These are phyloP conservation scores for Trichosporon ovoides DNA, from an alignment of 1,284 basidiomycete species.

Conservation along the genomic window DNA sequence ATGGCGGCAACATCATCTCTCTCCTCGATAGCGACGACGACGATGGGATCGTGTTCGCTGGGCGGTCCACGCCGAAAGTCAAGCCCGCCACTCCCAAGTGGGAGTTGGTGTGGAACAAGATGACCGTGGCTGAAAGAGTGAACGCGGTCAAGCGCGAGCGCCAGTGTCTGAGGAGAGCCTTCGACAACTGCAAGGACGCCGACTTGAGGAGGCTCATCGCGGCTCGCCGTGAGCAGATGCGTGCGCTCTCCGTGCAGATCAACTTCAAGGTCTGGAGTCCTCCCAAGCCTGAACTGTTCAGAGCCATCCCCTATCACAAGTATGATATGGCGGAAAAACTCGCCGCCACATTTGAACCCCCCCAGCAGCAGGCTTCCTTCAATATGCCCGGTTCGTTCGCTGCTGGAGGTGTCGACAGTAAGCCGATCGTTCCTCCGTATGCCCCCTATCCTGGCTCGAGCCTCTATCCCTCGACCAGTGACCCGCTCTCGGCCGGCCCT, in stretches of 20 bases:
- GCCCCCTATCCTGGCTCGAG: too few relatives aligned
- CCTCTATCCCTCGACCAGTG: too few relatives aligned
- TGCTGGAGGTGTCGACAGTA: too few relatives aligned
- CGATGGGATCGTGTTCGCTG: slow-evolving; percentile 10
- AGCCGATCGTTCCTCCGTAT: too few relatives aligned
- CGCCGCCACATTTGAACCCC: background rate
- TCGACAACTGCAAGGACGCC: background rate
- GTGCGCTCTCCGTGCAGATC: background rate
- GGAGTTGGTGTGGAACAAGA: slow-evolving; percentile 4
- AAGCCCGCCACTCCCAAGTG: background rate
- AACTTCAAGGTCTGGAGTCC: background rate
- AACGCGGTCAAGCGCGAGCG: slow-evolving; percentile 7
- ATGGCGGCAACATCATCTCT: background rate
- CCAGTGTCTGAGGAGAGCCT: background rate
- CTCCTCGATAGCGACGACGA: slow-evolving; percentile 12
- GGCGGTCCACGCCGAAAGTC: background rate
- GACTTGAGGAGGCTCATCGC: background rate
- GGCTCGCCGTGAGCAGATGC: slow-evolving; percentile 1
- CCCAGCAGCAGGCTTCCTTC: too few relatives aligned
- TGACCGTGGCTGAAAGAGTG: slow-evolving; percentile 8
- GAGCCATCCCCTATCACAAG: background rate
- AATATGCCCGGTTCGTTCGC: too few relatives aligned
- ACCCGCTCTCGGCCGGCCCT: too few relatives aligned
- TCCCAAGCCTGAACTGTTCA: background rate
- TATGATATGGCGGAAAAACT: background rate